Evolutionary conservation across 2,329 filamentous ascomycete species (phyloP).

Genomic region (Trematosphaeria pertusa): DNA sequence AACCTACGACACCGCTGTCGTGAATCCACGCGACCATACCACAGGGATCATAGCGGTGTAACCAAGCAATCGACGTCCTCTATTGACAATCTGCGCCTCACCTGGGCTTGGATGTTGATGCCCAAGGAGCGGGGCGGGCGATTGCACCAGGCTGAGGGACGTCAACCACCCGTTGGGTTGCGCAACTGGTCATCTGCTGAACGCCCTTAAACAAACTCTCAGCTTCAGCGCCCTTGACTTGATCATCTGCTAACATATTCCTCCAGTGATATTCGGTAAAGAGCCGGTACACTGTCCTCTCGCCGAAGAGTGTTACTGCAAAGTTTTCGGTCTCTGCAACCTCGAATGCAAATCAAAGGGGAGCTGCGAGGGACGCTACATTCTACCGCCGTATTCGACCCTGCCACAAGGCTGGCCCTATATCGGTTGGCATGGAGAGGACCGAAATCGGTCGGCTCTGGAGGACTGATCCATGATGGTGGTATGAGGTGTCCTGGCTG

Average conservation of each 20-base stretch:
- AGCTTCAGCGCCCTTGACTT: constrained; percentile 5
- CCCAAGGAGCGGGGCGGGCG: too few species aligned
- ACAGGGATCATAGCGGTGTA: too few species aligned
- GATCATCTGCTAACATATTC: constrained; percentile 25
- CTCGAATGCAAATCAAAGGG: constrained; percentile 50
- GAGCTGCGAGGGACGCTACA: constrained; percentile 65
- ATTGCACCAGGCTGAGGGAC: too few species aligned
- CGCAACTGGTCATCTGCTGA: constrained; percentile 1
- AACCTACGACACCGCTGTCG: too few species aligned
- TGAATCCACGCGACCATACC: too few species aligned
- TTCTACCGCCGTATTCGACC: constrained; percentile 63
- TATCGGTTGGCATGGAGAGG: constrained; percentile 59
- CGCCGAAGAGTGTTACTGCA: constrained; percentile 70
- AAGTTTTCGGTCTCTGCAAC: constrained; percentile 68
- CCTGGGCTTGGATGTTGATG: too few species aligned
- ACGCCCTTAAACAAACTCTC: neutral
- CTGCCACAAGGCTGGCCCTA: constrained; percentile 69
- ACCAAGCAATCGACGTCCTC: too few species aligned
- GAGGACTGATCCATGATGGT: constrained; percentile 23
- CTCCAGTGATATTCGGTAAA: constrained; percentile 47
- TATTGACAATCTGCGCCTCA: too few species aligned
- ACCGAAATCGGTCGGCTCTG: constrained; percentile 26
- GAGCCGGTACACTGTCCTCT: constrained; percentile 64
- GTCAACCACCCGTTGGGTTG: too few species aligned
- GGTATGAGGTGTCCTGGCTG: neutral